Evolutionary conservation across 192 early-diverging fungal genomes (phyloP).

Genomic region (Coemansia sp.): DNA sequence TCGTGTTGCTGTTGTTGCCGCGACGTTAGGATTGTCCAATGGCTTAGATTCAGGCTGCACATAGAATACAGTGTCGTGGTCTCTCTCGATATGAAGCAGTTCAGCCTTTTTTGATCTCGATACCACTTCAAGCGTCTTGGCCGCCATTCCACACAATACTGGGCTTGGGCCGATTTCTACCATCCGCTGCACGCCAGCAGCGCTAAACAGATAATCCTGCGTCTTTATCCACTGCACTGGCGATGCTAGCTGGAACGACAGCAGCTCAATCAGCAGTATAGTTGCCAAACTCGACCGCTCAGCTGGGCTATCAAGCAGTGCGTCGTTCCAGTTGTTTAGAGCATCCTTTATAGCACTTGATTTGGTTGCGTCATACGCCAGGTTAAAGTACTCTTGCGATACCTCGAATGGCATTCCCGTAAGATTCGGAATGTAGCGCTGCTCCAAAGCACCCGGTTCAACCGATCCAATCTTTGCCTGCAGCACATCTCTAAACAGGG

Average conservation of each 20-base stretch:
- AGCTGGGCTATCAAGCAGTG: conserved; percentile 22
- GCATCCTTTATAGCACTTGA: conserved; percentile 65
- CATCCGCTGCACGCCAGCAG: conserved; percentile 75
- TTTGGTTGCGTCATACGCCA: conserved; percentile 67
- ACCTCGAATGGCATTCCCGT: conserved; percentile 87
- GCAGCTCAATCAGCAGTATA: conserved; percentile 78
- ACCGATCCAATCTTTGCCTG: conserved; percentile 69
- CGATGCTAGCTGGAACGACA: conserved; percentile 93
- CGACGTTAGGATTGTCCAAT: too few species aligned
- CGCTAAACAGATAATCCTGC: conserved; percentile 79
- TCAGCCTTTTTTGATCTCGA: background rate
- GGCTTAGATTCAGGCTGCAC: background rate
- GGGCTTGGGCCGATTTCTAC: conserved; percentile 90
- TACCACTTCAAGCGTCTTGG: conserved; percentile 33
- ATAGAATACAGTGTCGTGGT: conserved; percentile 24
- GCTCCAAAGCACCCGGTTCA: conserved; percentile 62
- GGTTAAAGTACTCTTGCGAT: conserved; percentile 71
- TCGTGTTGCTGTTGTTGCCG: background rate
- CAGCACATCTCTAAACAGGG: conserved; percentile 81
- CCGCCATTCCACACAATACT: conserved; percentile 85
- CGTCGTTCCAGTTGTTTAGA: conserved; percentile 67
- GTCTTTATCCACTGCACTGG: conserved; percentile 96
- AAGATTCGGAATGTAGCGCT: conserved; percentile 92
- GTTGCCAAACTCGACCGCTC: conserved; percentile 75
- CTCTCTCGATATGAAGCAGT: conserved; percentile 26